Evolutionary conservation across 2,329 filamentous ascomycete genomes (phyloP).

Genomic region (Penicillium rolfsii): DNA sequence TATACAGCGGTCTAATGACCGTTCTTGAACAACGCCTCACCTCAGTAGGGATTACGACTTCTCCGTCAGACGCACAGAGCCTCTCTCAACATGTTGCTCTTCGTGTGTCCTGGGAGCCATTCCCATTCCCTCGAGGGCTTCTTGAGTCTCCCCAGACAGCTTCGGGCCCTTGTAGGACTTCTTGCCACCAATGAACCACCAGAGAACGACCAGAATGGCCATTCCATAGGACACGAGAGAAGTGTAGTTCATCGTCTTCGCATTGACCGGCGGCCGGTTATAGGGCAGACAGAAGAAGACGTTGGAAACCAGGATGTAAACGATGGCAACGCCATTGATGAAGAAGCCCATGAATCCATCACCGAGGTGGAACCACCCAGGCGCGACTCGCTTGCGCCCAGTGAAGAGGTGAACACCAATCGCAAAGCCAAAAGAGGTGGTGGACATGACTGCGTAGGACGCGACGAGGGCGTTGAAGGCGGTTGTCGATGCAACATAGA

Average conservation of each 20-base stretch:
- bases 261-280: slow-evolving; percentile 8
- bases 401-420: slow-evolving; percentile 15
- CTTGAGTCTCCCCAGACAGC: slow-evolving; percentile 7
- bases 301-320: slow-evolving; percentile 13
- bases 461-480: slow-evolving; percentile 15
- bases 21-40: neutral
- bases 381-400: slow-evolving; percentile 10
- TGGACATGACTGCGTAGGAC: slow-evolving; percentile 14
- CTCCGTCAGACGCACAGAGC: neutral
- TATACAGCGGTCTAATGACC: neutral
- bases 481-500: slow-evolving; percentile 11
- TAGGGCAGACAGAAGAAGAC: slow-evolving; percentile 15
- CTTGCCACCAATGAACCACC: slow-evolving; percentile 14
- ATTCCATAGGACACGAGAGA: slow-evolving; percentile 14
- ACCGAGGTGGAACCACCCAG: slow-evolving; percentile 14
- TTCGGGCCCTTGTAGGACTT: slow-evolving; percentile 11
- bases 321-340: slow-evolving; percentile 9
- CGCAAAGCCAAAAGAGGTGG: slow-evolving; percentile 11
- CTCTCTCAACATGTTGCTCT: neutral
- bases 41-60: neutral
- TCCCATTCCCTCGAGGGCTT: slow-evolving; percentile 9
- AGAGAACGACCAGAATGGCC: slow-evolving; percentile 12
- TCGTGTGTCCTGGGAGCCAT: neutral
- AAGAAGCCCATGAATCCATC: slow-evolving; percentile 11
- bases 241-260: slow-evolving; percentile 12